Evolutionary conservation across 1,284 basidiomycete species (phyloP), one percentile per base, ranked within the genome.

Genomic region (Boletus chippewaensis): DNA sequence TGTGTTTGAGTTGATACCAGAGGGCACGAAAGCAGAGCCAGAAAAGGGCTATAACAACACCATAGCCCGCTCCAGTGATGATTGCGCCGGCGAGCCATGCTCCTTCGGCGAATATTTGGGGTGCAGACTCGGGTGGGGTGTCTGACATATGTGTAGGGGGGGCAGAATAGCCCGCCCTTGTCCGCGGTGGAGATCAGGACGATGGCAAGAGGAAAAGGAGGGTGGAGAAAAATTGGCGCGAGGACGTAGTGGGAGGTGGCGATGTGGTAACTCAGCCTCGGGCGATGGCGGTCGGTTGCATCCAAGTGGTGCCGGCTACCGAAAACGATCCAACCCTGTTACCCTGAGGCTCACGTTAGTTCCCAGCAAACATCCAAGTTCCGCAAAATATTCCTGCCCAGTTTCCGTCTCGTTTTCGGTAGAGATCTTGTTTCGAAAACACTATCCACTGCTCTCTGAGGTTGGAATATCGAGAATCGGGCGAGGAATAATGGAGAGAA

Each of bases 1-100:
- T 59, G 46, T 15, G 50, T 35, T 57, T 55, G 35, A 61, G 36
- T 28, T 56, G 56, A 20, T 34, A 16, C 58, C 56, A 58, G 4
- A 68, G 62, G n/a, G 53, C 4, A 16, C 38, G 51, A 31, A 53
- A 41, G 31, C 63, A 67, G 40, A 68, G 59, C 52, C 54, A 56
- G 42, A 41, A 66, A n/a, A 68, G 60, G 28, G 56, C 47, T 5
- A 45, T 2, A 45, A 67, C 61, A 5, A 68, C 28, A 11, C 63
- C 63, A 32, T 68, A 65, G 43, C 53, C 60, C 0, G 50, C 24
- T 4, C 55, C 63, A 3, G 65, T 65, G 39, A 67, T 31, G 31
- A 68, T 52, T 4, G 60, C 53, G 13, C 63, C 63, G 1, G 61
- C 53, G 8, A 68, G 55, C 66, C 63, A 65, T 32, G 63, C 59